Base-by-base conservation (phyloP, 768 basidiomycete species). In the Podaxis sp. region DNA sequence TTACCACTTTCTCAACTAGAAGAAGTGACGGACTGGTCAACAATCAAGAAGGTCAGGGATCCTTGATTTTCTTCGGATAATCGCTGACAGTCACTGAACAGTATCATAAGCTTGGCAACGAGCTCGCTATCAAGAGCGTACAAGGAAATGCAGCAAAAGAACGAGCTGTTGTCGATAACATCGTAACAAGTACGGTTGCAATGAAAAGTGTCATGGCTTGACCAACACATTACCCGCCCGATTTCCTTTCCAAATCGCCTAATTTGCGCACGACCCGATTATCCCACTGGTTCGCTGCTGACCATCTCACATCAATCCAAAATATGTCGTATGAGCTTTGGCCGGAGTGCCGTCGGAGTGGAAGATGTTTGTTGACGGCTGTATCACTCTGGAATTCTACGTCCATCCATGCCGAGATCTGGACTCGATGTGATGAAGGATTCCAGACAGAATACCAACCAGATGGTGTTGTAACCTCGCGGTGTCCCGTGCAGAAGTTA, bases 101-200 rank as follows among this genome's bases (percentile, higher is more conserved):
- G 92, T 80, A 88, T 59, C 81, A 91, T 77, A 93, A 90, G 70
- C 73, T 94, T 5, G 83, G 84, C 61, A 70, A 73, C 7, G 87
- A 91, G 47, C 67, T 72, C 0, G 77, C 74, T 2, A 68, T 79
- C 13, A 72, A 71, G 23, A 76, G 72, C 5, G 67, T 70, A 0
- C 69, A 70, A 28, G 74, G 72, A 10, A 66, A 80, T 48, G 59
- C 61, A 5, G 64, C 48, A 44, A 73, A 64, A 28, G 84, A 82
- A 64, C 73, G 66, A 18, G 64, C 61, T 0, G 70, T 76, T 14
- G 73, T 91, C 10, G 83, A 90, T 66, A 81, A 84, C 60, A 83
- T 94, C 35, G 89, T 90, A 5, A 74, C 82, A n/a, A 92, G 89
- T 62, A 78, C 84, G 7, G 90, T 93, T 4, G 92, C 92, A 50